phyloP scores from a whole-genome alignment of 192 early-diverging fungal species.

The Backusella sp. region DNA sequence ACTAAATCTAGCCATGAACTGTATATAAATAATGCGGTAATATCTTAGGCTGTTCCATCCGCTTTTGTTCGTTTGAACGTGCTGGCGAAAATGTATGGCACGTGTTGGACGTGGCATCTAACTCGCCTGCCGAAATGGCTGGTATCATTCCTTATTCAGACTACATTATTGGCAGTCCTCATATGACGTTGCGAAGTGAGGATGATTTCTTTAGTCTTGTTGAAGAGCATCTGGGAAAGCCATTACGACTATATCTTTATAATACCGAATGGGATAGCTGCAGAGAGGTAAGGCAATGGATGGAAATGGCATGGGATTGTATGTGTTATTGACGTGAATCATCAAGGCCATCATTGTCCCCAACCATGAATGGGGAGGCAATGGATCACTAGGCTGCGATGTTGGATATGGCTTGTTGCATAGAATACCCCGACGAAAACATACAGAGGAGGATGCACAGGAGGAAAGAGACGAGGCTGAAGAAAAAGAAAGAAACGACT shows the following conservation, averaged over 20 bases:
- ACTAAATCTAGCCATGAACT: background rate
- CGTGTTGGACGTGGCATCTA: conserved; percentile 58
- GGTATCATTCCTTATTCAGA: conserved; percentile 65
- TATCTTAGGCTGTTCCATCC: conserved; percentile 46
- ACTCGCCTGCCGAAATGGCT: conserved; percentile 71
- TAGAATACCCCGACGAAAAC: conserved; percentile 33
- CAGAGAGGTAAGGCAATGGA: conserved; percentile 45
- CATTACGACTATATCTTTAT: conserved; percentile 67
- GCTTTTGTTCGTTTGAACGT: conserved; percentile 66
- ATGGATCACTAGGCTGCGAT: conserved; percentile 68
- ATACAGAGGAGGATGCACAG: background rate
- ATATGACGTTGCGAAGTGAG: conserved; percentile 55
- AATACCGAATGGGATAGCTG: conserved; percentile 62
- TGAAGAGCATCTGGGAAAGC: conserved; percentile 54
- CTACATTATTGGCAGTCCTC: conserved; percentile 73
- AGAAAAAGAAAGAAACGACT: background rate
- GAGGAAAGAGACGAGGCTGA: background rate
- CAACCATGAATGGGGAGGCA: conserved; percentile 67
- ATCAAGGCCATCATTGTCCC: conserved; percentile 65
- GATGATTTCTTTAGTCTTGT: conserved; percentile 67
- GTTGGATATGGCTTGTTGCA: conserved; percentile 62
- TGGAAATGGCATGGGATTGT: background rate
- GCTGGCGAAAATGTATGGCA: conserved; percentile 65
- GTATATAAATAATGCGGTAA: background rate
- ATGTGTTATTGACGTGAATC: background rate